Evolutionary conservation across 1,284 basidiomycete genomes (phyloP), one percentile per base, ranked within the genome.

Genomic region (Thelephora terrestris): DNA sequence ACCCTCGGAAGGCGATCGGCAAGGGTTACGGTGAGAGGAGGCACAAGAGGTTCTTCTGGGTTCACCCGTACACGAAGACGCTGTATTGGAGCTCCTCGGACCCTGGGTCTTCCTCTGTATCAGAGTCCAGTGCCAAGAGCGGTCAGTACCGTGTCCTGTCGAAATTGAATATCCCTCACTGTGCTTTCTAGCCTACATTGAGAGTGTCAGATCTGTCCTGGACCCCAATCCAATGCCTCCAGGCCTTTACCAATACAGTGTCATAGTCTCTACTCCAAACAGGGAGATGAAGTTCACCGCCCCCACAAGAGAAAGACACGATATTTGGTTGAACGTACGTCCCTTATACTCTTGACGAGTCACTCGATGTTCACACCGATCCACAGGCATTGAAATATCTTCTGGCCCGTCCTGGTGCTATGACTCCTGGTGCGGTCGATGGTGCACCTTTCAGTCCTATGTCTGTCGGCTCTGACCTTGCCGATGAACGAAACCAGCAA

Each of bases 271-370:
- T 21, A 98, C 94, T 0, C 86, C 90, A 4, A 85, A 92, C 53
- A 78, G 95, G 50, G 96, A 99, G 67, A 94, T 99, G 79, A 96
- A 97, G 72, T 84, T 99, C 61, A 99, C 94, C 14, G 93, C 94
- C 3, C 85, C 88, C 1, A 92, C 85, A 17, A 88, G 89, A 64
- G 95, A 97, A 58, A 76, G 93, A 45, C 96, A 99, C 64, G 93
- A 98, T 55, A 88, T 97, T 49, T 99, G 96, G 96, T 73, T 92
- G 49, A 88, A 84, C 62, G 90, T 88, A 61, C 54, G 79, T 67
- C 24, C 48, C 4, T 47, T 46, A 44, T 35, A 21, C 10, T 51
- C 27, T 44, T 34, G 17, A 37, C 24, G 20, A 18, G 45, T 36
- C 46, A 43, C 12, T 40, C 16, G 42, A 47, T 32, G 32, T n/a